These are phyloP conservation scores for Dryas integrifolia DNA, from an alignment of 331 rosid species.

Conservation along the genomic window DNA sequence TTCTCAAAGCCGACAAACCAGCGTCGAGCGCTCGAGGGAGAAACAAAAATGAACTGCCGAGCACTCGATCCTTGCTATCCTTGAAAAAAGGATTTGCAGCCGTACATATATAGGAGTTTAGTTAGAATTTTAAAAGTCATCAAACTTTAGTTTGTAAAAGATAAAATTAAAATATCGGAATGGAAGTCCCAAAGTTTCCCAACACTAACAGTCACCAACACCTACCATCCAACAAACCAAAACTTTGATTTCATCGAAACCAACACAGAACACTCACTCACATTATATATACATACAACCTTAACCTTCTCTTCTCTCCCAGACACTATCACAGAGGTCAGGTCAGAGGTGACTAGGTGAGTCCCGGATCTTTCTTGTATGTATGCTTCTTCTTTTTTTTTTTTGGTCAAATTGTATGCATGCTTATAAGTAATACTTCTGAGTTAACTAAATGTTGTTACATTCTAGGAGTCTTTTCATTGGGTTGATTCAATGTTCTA, in stretches of 20 bases:
- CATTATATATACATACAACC: not conserved
- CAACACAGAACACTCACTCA: not conserved
- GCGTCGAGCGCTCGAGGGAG: too few species aligned
- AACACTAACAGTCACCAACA: too few species aligned
- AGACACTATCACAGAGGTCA: not conserved
- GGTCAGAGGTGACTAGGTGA: constrained; percentile 15
- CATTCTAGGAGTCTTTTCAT: not conserved
- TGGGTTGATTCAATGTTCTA: constrained; percentile 4
- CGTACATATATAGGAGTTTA: too few species aligned
- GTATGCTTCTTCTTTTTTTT: too few species aligned
- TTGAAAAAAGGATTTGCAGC: too few species aligned
- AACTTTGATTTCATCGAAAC: constrained; percentile 38
- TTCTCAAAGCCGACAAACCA: too few species aligned
- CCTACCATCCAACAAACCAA: constrained; percentile 20
- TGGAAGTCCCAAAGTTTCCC: too few species aligned
- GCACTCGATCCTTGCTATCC: too few species aligned
- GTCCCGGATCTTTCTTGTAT: constrained; percentile 12
- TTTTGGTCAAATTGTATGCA: not conserved
- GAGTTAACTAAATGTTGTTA: not conserved
- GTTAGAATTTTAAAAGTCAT: too few species aligned
- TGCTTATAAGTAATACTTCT: not conserved
- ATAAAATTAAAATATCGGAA: too few species aligned
- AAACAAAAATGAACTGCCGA: too few species aligned
- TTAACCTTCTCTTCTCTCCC: constrained; percentile 5
- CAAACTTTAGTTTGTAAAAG: too few species aligned